Evolutionary conservation across 768 basidiomycete genomes (phyloP), one percentile per base, ranked within the genome.

Genomic region (Glaciozyma martinii): DNA sequence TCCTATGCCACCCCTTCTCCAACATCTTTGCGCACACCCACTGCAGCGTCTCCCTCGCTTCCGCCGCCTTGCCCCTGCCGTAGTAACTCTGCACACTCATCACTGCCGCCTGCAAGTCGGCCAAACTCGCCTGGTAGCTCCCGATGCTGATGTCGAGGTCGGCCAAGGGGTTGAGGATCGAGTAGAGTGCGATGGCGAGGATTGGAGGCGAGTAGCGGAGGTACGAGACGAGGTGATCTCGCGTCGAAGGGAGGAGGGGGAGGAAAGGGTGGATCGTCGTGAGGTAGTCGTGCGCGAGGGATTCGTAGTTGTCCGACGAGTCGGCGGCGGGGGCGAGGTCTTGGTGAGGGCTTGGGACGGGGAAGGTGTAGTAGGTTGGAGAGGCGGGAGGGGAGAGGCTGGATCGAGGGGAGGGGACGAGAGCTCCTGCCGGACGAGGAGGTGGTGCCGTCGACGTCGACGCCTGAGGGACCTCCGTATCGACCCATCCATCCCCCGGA

Each of bases 161-260:
- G 50, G 56, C 12, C 30, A 29, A 10, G 6, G 60, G 37, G 56
- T 66, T 43, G 56, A 66, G 49, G 40, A 61, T 27, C 13, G 40
- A 66, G 30, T 47, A 42, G 50, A 66, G 18, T 29, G 60, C 56
- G 47, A 25, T 33, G 15, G 60, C 13, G 16, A 61, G 49, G 42
- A 25, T 16, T 12, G 65, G 29, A 5, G 52, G 30, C 16, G 56
- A 1, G 7, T 10, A 1, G 19, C 9, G 7, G 49, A 66, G 60
- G 60, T 61, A 61, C 4, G n/a, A 3, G 46, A 30, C 29, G 9
- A 66, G 56, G 16, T 13, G 32, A 21, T 27, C 37, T 6, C 12
- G 5, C 23, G 42, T 32, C n/a, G 27, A 6, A 13, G 65, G 65
- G 19, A 66, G 60, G 29, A 66, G 27, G 3, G 65, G 65, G 54